A percentile compares a stretch with the other conserved stretches of the same genome.
These are phyloP conservation scores for Starmerella potacharoeniae DNA, from an alignment of 805 yeast genomes.

Conservation along the genomic window DNA sequence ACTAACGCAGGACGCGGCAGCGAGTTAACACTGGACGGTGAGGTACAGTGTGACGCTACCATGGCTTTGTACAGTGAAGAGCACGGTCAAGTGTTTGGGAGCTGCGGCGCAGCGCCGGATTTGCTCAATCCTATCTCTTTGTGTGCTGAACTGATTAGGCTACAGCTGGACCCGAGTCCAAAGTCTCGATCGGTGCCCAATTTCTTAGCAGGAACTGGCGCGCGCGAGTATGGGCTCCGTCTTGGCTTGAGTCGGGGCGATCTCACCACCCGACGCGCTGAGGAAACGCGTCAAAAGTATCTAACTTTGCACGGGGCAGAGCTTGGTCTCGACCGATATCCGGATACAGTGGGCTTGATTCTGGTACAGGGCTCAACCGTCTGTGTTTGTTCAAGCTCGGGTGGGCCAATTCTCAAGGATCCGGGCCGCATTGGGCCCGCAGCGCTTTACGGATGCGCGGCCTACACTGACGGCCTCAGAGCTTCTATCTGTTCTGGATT, in stretches of 20 bases:
- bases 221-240: slow-evolving; percentile 21
- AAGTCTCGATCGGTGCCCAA: slow-evolving; percentile 18
- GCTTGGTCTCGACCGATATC: slow-evolving; percentile 7
- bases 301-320: background rate
- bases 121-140: slow-evolving; percentile 25
- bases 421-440: slow-evolving; percentile 36
- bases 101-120: slow-evolving; percentile 28
- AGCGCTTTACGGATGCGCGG: slow-evolving; percentile 32
- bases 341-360: slow-evolving; percentile 35
- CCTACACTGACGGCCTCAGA: slow-evolving; percentile 14
- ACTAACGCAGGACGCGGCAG: slow-evolving; percentile 36
- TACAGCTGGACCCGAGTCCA: background rate
- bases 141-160: slow-evolving; percentile 14
- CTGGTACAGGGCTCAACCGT: slow-evolving; percentile 24
- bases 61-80: slow-evolving; percentile 19
- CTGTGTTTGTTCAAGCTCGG: slow-evolving; percentile 32
- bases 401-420: slow-evolving; percentile 31
- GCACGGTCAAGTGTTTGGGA: slow-evolving; percentile 20
- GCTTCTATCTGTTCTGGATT: slow-evolving; percentile 29
- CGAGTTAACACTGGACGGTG: slow-evolving; percentile 27
- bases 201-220: slow-evolving; percentile 30
- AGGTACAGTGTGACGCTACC: slow-evolving; percentile 35
- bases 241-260: background rate
- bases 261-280: background rate
- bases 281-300: background rate